phyloP scores from a whole-genome alignment of 176 grass and related monocot species.

The Bothriochloa decipiens region DNA sequence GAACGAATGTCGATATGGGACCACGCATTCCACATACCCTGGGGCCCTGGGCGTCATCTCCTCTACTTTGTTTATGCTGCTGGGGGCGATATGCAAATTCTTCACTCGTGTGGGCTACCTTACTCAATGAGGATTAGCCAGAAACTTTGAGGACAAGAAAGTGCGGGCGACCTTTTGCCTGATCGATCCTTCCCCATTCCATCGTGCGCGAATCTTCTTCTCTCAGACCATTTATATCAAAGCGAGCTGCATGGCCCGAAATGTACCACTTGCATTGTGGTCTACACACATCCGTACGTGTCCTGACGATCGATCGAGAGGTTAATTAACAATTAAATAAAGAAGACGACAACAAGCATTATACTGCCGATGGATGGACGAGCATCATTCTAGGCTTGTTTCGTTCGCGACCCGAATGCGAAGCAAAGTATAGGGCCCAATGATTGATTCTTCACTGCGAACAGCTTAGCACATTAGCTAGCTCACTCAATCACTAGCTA shows the following conservation, averaged over 20 bases:
- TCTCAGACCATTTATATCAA: neutral
- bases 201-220: neutral
- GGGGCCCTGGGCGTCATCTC: neutral
- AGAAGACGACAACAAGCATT: neutral
- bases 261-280: neutral
- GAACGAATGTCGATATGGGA: neutral
- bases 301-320: neutral
- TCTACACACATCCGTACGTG: neutral
- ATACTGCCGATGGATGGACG: no score
- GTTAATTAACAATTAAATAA: neutral
- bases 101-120: neutral
- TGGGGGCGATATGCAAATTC: neutral
- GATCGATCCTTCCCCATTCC: neutral
- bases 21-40: neutral
- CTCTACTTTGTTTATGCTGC: neutral
- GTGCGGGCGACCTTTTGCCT: neutral
- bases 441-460: no score
- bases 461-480: no score
- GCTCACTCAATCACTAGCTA: neutral
- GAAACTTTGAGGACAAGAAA: slow-evolving; percentile 49
- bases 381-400: slow-evolving; percentile 47
- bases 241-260: neutral
- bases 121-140: slow-evolving; percentile 7
- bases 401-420: no score
- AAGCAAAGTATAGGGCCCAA: no score